Percentiles rank a stretch among this genome's conserved stretches.
Conservation (phyloP, 106 monocot species). For the Alisma plantagoaquatica region DNA sequence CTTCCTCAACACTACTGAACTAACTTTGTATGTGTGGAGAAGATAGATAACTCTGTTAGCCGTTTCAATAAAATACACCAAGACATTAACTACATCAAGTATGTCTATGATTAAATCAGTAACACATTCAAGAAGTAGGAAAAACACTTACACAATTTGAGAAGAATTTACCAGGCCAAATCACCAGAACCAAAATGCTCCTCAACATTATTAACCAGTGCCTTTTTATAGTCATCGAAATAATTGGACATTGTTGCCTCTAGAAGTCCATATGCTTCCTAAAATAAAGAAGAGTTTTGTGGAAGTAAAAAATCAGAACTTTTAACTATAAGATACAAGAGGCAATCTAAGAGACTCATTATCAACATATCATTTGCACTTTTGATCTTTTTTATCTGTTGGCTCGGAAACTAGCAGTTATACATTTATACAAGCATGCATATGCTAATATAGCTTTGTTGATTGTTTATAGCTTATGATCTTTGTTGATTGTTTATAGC, state of each 20-base stretch:
- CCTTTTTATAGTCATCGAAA: slow-evolving; percentile 54
- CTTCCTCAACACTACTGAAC: slow-evolving; percentile 71
- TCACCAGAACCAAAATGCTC: slow-evolving; percentile 80
- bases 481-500: no score
- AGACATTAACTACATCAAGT: slow-evolving; percentile 76
- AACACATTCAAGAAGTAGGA: slow-evolving; percentile 45
- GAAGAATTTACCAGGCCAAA: slow-evolving; percentile 47
- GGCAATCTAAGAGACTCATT: not conserved
- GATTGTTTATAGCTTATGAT: no score
- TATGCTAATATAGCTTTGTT: no score
- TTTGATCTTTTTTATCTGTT: not conserved
- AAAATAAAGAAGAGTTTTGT: slow-evolving; percentile 1
- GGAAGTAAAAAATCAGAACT: no score
- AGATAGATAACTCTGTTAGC: slow-evolving; percentile 69
- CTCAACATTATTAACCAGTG: slow-evolving; percentile 41
- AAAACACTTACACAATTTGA: slow-evolving; percentile 53
- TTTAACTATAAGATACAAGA: not conserved
- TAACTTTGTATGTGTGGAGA: slow-evolving; percentile 83
- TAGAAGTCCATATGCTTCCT: slow-evolving; percentile 84
- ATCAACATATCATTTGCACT: not conserved
- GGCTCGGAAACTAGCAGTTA: not conserved
- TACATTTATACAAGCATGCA: not conserved
- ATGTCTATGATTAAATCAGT: slow-evolving; percentile 70
- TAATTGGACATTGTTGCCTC: slow-evolving; percentile 39
- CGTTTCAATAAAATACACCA: slow-evolving; percentile 47